Base-by-base conservation (phyloP, 2,329 filamentous ascomycete genomes). In the Hymenoscyphus fructigenus region DNA sequence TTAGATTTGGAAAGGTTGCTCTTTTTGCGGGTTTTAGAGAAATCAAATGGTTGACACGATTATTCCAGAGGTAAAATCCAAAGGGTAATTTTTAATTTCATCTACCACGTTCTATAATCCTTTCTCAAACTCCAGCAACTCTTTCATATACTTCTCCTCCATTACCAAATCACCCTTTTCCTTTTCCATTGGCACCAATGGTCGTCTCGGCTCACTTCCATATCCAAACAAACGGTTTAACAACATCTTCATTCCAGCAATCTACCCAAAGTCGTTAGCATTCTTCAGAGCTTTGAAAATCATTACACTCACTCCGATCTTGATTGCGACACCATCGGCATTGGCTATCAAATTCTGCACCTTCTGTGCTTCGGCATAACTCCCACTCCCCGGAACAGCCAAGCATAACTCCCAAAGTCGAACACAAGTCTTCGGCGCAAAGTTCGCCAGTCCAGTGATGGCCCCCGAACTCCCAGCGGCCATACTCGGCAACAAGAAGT, bases 401-500 rank as follows among this genome's bases (percentile, higher is more conserved):
- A 64, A 50, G 23, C 60, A 41, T 7, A 67, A 56, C 36, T 65
- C n/a, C 68, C 68, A 68, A 20, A 71, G 63, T 20, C 61, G 64
- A 10, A 68, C 68, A 57, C 67, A 69, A 28, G 63, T 47, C 60
- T 61, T 67, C 62, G 67, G 67, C 36, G 67, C 67, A 57, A 68
- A 61, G 38, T 67, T 68, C 10, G 67, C 55, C 23, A 67, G 41
- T 20, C 60, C 60, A 44, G 53, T 67, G 38, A 68, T 67, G 29
- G 67, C 65, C 20, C 67, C 67, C 7, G 65, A 59, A 36, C 57
- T 56, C 20, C 72, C 72, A 12, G 63, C 64, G 0, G 69, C 56
- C 7, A 75, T 65, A 6, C 70, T 72, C 3, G 73, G 73, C n/a
- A 73, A 61, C 23, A 75, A 60, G 57, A 74, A 69, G 60, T 74